phyloP scores from a whole-genome alignment of 2,329 filamentous ascomycete genomes.

The Epichloe uncinata region DNA sequence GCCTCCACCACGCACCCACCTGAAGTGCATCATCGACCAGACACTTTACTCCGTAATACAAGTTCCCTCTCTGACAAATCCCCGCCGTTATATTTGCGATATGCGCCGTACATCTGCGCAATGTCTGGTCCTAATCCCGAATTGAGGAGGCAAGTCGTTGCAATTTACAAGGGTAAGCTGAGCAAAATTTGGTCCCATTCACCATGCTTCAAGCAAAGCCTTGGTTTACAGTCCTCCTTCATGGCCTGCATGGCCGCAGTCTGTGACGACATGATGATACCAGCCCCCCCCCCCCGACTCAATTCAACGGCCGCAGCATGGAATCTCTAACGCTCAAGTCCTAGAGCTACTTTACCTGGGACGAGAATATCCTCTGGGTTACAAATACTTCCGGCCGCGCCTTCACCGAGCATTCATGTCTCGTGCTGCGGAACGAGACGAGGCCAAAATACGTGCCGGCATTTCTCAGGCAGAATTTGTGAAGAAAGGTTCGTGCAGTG shows the following conservation, averaged over 20 bases:
- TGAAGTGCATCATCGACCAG: neutral
- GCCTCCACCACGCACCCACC: neutral
- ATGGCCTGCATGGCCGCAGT: neutral
- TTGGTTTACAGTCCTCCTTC: neutral
- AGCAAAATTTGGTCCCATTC: neutral
- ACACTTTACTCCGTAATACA: neutral
- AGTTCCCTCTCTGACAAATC: neutral
- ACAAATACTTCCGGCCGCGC: constrained; percentile 62
- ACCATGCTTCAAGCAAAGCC: neutral
- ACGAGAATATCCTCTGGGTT: constrained; percentile 76
- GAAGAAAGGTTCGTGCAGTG: constrained; percentile 57
- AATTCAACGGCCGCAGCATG: neutral
- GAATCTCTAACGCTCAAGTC: neutral
- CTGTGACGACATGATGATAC: neutral
- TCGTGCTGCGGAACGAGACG: constrained; percentile 56
- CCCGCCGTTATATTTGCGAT: neutral
- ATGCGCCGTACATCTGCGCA: neutral
- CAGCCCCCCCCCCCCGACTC: neutral
- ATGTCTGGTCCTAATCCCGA: constrained; percentile 31
- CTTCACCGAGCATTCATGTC: constrained; percentile 76
- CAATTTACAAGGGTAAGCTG: constrained; percentile 71
- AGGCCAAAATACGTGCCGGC: constrained; percentile 60
- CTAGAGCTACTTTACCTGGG: constrained; percentile 78
- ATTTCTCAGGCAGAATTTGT: constrained; percentile 76
- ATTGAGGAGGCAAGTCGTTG: constrained; percentile 66